phyloP scores from a whole-genome alignment of 2,329 filamentous ascomycete genomes.

The Microdochium bolleyi region DNA sequence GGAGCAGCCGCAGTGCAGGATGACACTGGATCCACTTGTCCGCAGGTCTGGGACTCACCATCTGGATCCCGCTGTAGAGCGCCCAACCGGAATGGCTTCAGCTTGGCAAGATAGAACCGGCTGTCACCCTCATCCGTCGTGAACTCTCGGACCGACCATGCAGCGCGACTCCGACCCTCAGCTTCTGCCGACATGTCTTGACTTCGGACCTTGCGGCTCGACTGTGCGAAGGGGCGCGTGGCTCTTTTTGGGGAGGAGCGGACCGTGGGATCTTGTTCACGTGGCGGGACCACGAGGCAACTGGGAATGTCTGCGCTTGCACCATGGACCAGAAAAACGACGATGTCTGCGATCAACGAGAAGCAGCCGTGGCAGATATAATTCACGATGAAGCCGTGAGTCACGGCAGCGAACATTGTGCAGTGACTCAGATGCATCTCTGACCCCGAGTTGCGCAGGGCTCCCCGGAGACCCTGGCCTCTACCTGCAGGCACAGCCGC shows the following conservation, averaged over 20 bases:
- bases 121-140: slow-evolving; percentile 12
- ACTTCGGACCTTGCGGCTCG: too few relatives aligned
- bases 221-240: background rate
- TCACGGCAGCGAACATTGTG: background rate
- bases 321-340: too few relatives aligned
- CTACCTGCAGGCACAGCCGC: background rate
- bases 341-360: background rate
- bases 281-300: background rate
- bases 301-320: too few relatives aligned
- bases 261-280: background rate
- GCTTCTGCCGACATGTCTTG: background rate
- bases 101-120: slow-evolving; percentile 17
- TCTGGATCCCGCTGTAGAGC: slow-evolving; percentile 17
- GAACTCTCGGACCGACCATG: slow-evolving; percentile 14
- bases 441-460: too few relatives aligned
- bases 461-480: background rate
- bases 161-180: background rate
- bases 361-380: background rate
- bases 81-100: slow-evolving; percentile 19
- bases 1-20: too few relatives aligned
- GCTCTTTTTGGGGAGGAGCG: background rate
- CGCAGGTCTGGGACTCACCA: slow-evolving; percentile 10
- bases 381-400: background rate
- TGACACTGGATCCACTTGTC: background rate
- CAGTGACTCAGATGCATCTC: background rate